Evolutionary conservation across 768 basidiomycete species (phyloP).

Genomic region (Leccinum subgranulosum): DNA sequence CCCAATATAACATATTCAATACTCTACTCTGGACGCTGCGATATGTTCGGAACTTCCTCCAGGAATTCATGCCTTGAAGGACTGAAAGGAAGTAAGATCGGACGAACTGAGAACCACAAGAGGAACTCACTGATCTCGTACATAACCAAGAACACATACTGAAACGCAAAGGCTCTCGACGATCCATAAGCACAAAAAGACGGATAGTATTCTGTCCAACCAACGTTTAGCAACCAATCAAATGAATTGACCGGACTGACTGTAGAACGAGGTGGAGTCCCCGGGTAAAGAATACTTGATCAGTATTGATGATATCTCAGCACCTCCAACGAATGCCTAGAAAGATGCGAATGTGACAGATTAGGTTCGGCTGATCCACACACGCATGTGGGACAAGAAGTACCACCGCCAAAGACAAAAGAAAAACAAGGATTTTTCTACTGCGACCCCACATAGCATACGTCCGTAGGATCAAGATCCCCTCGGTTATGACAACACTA

Average conservation of each 20-base stretch:
- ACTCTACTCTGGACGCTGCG: conserved; percentile 12
- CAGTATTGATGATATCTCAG: no score
- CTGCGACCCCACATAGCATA: conserved; percentile 26
- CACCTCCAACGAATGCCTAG: conserved; percentile 16
- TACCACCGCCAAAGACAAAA: conserved; percentile 18
- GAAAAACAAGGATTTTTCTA: conserved; percentile 11
- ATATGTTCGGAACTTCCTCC: conserved; percentile 23
- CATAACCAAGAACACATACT: conserved; percentile 15
- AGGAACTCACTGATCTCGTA: conserved; percentile 23
- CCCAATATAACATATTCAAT: conserved; percentile 24
- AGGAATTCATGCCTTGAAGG: conserved; percentile 25
- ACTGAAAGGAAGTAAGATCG: conserved; percentile 8
- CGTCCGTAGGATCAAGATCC: conserved; percentile 14
- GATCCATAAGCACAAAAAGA: conserved; percentile 15
- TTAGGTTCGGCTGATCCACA: no score
- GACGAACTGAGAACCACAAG: background rate
- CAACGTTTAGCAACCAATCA: background rate
- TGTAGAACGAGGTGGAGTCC: conserved; percentile 15
- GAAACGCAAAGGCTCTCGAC: conserved; percentile 13
- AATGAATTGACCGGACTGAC: conserved; percentile 10
- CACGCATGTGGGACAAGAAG: background rate
- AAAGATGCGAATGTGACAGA: background rate
- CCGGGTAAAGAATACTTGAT: conserved; percentile 13
- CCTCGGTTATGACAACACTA: conserved; percentile 14
- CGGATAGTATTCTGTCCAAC: conserved; percentile 17